These are phyloP conservation scores for Pleurotus sapidus DNA, from an alignment of 768 basidiomycete genomes.

Conservation along the genomic window DNA sequence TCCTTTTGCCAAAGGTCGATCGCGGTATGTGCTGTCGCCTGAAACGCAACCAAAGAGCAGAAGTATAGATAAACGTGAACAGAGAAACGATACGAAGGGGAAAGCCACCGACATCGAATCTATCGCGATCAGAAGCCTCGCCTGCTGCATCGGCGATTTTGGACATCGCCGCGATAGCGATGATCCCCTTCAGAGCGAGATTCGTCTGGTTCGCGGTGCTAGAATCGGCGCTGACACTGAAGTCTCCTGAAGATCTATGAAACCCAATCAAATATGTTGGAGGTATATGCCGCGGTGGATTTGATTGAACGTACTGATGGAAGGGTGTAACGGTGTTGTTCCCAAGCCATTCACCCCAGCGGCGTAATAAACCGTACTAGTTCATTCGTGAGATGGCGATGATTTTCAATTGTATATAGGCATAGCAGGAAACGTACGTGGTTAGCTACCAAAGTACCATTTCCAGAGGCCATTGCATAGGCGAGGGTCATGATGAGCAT, in stretches of 20 bases:
- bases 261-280: not conserved
- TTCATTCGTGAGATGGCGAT: too few species aligned
- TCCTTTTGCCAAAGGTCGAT: conserved; percentile 9
- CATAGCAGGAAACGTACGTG: not conserved
- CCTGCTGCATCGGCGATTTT: conserved; percentile 10
- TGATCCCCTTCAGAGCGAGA: conserved; percentile 16
- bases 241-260: not conserved
- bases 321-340: not conserved
- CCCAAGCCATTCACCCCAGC: not conserved
- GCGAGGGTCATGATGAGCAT: conserved; percentile 7
- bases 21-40: not conserved
- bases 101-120: conserved; percentile 8
- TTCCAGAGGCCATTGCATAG: not conserved
- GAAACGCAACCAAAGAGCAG: not conserved
- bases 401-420: too few species aligned
- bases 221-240: not conserved
- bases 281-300: too few species aligned
- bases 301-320: not conserved
- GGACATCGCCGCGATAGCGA: conserved; percentile 15
- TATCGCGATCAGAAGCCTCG: not conserved
- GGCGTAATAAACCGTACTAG: not conserved
- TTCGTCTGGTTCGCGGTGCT: conserved; percentile 10
- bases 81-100: too few species aligned
- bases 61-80: not conserved
- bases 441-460: not conserved